A percentile compares a stretch with the other conserved stretches of the same genome.
Conservation (phyloP, 164 flowering plant species). For the Berberis vulgaris region DNA sequence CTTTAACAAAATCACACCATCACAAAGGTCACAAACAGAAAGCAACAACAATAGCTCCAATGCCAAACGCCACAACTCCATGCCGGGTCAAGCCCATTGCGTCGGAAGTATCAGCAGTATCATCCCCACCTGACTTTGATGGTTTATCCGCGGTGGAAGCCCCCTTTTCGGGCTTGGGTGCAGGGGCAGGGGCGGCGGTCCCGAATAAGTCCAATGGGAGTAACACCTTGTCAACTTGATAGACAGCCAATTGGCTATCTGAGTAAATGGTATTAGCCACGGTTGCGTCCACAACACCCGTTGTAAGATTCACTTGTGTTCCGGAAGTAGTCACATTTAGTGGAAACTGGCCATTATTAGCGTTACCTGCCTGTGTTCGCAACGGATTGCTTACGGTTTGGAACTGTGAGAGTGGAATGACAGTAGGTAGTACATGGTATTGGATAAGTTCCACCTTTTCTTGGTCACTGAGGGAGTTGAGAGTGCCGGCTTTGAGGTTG, state of each 20-base stretch:
- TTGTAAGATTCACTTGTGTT: conserved; percentile 51
- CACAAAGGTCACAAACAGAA: conserved; percentile 1
- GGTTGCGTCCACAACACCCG: conserved; percentile 52
- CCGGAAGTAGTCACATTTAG: conserved; percentile 68
- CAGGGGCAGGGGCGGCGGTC: conserved; percentile 29
- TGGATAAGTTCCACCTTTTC: conserved; percentile 54
- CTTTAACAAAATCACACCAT: not conserved
- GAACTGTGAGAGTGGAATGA: conserved; percentile 43
- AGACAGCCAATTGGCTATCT: conserved; percentile 61
- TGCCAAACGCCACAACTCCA: conserved; percentile 1
- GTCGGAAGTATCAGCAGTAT: not conserved
- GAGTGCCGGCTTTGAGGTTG: conserved; percentile 50
- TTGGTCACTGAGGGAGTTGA: conserved; percentile 56
- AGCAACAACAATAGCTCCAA: conserved; percentile 9
- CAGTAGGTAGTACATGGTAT: conserved; percentile 57
- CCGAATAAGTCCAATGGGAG: conserved; percentile 56
- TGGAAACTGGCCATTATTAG: conserved; percentile 34
- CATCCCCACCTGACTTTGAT: conserved; percentile 2
- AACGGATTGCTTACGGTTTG: conserved; percentile 83
- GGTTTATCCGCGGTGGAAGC: conserved; percentile 15
- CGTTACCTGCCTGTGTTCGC: conserved; percentile 69
- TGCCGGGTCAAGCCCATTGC: conserved; percentile 6
- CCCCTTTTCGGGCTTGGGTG: conserved; percentile 29
- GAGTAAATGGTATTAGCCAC: conserved; percentile 47
- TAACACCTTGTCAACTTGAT: conserved; percentile 71